Conservation (phyloP, 2,329 filamentous ascomycete species). For the Raffaelea albimanens region DNA sequence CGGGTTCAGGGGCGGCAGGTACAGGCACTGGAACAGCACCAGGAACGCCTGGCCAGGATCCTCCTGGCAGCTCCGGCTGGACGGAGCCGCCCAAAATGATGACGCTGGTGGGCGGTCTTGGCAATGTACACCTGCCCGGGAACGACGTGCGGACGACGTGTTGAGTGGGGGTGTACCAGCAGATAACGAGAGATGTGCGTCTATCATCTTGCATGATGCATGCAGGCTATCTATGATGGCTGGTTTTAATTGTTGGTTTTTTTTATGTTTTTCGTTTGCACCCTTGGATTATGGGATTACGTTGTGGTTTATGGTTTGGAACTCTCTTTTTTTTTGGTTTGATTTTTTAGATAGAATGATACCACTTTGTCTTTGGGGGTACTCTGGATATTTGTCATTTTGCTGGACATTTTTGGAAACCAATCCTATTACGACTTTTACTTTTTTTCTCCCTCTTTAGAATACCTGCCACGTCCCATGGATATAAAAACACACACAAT, state of each 20-base stretch:
- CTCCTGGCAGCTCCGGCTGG: too few species aligned
- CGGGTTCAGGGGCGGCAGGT: background rate
- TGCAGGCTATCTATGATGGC: background rate
- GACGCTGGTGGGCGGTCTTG: slow-evolving; percentile 10
- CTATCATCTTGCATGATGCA: background rate
- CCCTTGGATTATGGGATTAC: too few species aligned
- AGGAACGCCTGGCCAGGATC: background rate
- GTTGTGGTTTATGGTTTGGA: background rate
- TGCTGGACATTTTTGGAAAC: too few species aligned
- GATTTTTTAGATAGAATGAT: too few species aligned
- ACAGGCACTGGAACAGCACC: background rate
- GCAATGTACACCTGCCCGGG: slow-evolving; percentile 7
- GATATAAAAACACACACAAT: too few species aligned
- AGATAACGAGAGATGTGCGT: background rate
- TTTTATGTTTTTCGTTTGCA: background rate
- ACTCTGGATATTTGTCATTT: too few species aligned
- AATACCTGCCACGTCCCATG: too few species aligned
- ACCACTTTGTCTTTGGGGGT: too few species aligned
- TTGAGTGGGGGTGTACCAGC: background rate
- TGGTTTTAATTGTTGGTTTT: too few species aligned
- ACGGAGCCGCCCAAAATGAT: slow-evolving; percentile 8
- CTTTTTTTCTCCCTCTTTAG: too few species aligned
- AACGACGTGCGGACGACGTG: slow-evolving; percentile 10
- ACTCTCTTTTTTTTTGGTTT: too few species aligned
- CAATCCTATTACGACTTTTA: too few species aligned